A percentile compares a stretch with the other conserved stretches of the same genome.
Conservation (phyloP, 805 yeast genomes). For the Yarrowia bubula region DNA sequence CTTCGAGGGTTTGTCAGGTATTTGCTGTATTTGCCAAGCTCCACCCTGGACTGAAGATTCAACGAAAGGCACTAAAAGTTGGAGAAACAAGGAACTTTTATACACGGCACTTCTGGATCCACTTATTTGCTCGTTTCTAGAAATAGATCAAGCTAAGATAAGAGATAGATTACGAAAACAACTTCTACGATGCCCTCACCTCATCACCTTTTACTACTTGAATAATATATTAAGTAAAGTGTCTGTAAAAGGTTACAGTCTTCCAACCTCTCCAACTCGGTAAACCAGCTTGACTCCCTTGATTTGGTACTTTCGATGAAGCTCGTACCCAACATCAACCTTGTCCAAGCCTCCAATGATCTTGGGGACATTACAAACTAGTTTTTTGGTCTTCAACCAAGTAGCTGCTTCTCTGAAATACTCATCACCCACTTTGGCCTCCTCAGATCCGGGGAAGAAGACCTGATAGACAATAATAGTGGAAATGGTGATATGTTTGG, state of each 20-base stretch:
- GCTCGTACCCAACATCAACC: neutral
- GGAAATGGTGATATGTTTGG: neutral
- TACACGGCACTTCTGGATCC: neutral
- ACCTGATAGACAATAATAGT: slow-evolving; percentile 9
- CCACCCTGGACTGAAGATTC: neutral
- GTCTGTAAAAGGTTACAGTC: neutral
- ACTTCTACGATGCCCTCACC: too few species aligned
- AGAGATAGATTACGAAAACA: neutral
- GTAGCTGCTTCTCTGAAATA: neutral
- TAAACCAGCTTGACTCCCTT: slow-evolving; percentile 5
- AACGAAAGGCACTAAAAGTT: neutral
- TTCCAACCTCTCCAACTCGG: neutral
- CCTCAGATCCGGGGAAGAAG: neutral
- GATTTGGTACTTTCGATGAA: slow-evolving; percentile 1
- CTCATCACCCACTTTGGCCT: neutral
- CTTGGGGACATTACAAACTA: neutral
- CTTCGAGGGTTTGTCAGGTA: too few species aligned
- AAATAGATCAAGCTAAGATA: neutral
- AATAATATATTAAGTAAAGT: too few species aligned
- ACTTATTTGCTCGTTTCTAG: neutral
- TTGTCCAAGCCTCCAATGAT: neutral
- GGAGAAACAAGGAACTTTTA: neutral
- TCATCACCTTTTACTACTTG: too few species aligned
- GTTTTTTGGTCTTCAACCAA: neutral
- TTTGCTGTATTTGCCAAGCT: too few species aligned